A percentile compares a stretch with the other conserved stretches of the same genome.
phyloP scores from a whole-genome alignment of 495 filamentous ascomycete species.

The Penicillium cinerascens region DNA sequence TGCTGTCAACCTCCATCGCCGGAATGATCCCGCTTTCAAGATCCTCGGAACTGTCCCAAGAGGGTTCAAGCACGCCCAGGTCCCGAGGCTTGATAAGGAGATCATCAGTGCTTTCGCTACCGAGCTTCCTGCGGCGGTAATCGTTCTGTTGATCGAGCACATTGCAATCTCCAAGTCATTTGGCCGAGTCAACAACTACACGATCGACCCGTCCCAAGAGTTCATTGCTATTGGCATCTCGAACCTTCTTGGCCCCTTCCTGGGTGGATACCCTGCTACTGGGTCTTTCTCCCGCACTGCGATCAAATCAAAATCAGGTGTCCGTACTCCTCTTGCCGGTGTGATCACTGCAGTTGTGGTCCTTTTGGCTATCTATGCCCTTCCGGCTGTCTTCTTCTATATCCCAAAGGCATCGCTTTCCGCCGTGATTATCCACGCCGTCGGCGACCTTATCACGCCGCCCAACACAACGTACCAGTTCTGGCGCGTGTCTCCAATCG shows the following conservation, averaged over 20 bases:
- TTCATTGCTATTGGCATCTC: conserved; percentile 91
- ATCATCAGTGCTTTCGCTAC: conserved; percentile 60
- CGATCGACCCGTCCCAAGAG: conserved; percentile 93
- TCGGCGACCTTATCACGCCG: conserved; percentile 89
- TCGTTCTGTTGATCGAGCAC: conserved; percentile 92
- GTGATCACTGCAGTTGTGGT: conserved; percentile 86
- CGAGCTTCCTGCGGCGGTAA: conserved; percentile 74
- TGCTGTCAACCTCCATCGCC: conserved; percentile 63
- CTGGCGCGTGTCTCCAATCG: conserved; percentile 89
- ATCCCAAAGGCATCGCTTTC: conserved; percentile 83
- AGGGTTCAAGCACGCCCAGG: conserved; percentile 10
- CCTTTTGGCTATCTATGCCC: conserved; percentile 86
- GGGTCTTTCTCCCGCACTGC: conserved; percentile 96
- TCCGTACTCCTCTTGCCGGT: conserved; percentile 88
- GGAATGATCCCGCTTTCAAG: conserved; percentile 46
- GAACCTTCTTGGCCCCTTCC: conserved; percentile 88
- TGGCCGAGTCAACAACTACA: conserved; percentile 93
- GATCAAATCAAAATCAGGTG: conserved; percentile 96
- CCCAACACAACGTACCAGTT: conserved; percentile 94
- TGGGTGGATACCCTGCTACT: conserved; percentile 90
- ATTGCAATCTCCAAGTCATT: conserved; percentile 97
- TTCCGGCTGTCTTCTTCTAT: conserved; percentile 90
- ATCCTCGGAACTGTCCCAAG: background rate
- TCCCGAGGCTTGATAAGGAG: background rate
- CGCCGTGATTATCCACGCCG: conserved; percentile 95